A percentile compares a stretch with the other conserved stretches of the same genome.
These are phyloP conservation scores for Xanthoconium separans DNA, from an alignment of 1,284 basidiomycete genomes.

Conservation along the genomic window DNA sequence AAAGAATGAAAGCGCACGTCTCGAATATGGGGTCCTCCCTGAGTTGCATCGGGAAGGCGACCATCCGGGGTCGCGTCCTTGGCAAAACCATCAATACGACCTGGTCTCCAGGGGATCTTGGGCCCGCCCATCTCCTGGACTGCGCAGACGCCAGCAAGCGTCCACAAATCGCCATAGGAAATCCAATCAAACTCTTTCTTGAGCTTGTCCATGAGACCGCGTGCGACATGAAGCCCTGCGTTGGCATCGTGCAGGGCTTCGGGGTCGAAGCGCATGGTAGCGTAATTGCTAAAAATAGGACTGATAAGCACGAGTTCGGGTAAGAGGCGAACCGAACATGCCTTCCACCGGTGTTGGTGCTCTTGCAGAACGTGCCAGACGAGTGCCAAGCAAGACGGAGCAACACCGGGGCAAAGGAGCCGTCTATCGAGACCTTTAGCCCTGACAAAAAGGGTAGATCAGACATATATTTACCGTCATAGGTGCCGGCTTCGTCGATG, in stretches of 20 bases:
- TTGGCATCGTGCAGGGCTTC: conserved; percentile 89
- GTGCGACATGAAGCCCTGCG: conserved; percentile 81
- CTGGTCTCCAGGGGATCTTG: conserved; percentile 85
- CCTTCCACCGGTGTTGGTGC: conserved; percentile 86
- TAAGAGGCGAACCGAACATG: conserved; percentile 27
- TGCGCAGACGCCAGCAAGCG: conserved; percentile 82
- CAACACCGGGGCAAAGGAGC: conserved; percentile 88
- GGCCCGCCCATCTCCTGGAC: conserved; percentile 88
- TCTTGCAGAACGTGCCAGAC: conserved; percentile 91
- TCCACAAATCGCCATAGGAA: conserved; percentile 93
- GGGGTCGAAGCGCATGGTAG: conserved; percentile 92
- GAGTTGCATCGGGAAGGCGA: conserved; percentile 88
- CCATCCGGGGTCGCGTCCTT: conserved; percentile 87
- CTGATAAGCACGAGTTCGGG: neutral
- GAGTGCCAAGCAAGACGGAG: conserved; percentile 94
- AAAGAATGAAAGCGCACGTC: conserved; percentile 46
- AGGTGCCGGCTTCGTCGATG: conserved; percentile 70
- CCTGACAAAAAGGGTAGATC: neutral
- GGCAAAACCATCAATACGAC: conserved; percentile 81
- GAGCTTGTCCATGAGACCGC: conserved; percentile 83
- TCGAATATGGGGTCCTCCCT: conserved; percentile 85
- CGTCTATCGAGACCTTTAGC: conserved; percentile 53
- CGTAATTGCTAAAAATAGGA: conserved; percentile 69
- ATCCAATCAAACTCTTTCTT: conserved; percentile 90
- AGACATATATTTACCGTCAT: conserved; percentile 66